Evolutionary conservation across 306 rosid species (phyloP).

Genomic region (Aeschynomene evenia): DNA sequence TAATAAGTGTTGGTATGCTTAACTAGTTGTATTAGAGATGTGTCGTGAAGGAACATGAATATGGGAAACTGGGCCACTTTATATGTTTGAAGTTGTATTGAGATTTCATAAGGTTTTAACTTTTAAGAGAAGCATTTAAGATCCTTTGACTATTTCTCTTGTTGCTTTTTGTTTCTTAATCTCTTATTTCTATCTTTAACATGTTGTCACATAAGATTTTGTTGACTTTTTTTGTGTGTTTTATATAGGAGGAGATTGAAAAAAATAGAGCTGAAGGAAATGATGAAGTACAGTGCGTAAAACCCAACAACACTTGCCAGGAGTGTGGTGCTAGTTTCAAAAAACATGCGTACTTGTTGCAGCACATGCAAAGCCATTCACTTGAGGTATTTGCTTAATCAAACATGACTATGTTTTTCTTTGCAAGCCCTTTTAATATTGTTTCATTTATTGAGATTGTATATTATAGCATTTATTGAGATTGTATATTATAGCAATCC

Average conservation of each 20-base stretch:
- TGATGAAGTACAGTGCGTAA: constrained; percentile 3
- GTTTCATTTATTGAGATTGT: not conserved
- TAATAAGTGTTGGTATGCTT: not conserved
- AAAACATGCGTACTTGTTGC: constrained; percentile 71
- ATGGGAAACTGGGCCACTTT: not conserved
- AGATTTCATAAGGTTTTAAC: not conserved
- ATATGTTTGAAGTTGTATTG: not conserved
- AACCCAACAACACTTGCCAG: constrained; percentile 54
- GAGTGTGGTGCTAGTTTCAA: constrained; percentile 72
- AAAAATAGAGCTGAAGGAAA: constrained; percentile 30
- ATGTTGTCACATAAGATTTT: not conserved
- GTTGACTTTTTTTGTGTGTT: constrained; percentile 5
- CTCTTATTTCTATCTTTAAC: not conserved
- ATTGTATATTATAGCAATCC: not conserved
- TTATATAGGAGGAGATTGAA: constrained; percentile 61
- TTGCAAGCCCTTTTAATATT: not conserved
- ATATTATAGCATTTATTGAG: not conserved
- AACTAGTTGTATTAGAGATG: not conserved
- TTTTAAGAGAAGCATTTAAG: not conserved
- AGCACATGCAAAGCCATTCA: constrained; percentile 84
- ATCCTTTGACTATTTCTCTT: not conserved
- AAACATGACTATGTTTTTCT: not conserved
- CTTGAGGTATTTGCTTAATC: constrained; percentile 55
- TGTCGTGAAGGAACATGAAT: not conserved
- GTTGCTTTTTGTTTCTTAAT: not conserved